A percentile compares a stretch with the other conserved stretches of the same genome.
Evolutionary conservation across 2,329 filamentous ascomycete genomes (phyloP).

Genomic region (Cercospora sojina): DNA sequence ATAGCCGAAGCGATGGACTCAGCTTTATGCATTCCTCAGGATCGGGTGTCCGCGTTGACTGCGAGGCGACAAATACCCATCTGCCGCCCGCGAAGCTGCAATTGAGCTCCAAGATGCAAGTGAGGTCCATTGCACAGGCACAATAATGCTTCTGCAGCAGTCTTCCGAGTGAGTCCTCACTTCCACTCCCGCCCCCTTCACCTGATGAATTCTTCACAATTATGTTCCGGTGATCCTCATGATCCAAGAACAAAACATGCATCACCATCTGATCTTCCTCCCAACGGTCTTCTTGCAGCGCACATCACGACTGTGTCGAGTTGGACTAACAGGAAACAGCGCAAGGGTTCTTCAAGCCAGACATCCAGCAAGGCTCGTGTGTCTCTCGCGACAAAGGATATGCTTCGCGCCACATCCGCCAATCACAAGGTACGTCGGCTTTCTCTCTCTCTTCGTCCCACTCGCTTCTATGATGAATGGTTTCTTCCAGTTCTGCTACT

Average conservation of each 20-base stretch:
- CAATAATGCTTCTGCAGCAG: not conserved
- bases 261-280: conserved; percentile 42
- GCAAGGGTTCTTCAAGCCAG: not conserved
- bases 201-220: conserved; percentile 37
- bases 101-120: not conserved
- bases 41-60: not conserved
- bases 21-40: not conserved
- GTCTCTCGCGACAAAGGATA: not conserved
- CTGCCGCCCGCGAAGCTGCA: not conserved
- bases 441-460: not conserved
- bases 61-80: not conserved
- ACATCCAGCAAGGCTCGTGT: not conserved
- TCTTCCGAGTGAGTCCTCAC: conserved; percentile 18
- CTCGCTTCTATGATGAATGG: conserved; percentile 40
- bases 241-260: conserved; percentile 44
- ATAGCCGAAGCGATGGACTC: not conserved
- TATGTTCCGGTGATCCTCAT: conserved; percentile 39
- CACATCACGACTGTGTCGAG: not conserved
- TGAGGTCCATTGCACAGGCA: not conserved
- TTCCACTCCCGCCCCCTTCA: conserved; percentile 3
- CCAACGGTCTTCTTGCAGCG: conserved; percentile 7
- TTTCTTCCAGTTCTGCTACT: conserved; percentile 45
- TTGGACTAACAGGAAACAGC: conserved; percentile 1
- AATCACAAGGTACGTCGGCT: conserved; percentile 19
- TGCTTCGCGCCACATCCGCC: not conserved